Evolutionary conservation across 331 rosid genomes (phyloP), one percentile per base, ranked within the genome.

Genomic region (Quercus phellos): DNA sequence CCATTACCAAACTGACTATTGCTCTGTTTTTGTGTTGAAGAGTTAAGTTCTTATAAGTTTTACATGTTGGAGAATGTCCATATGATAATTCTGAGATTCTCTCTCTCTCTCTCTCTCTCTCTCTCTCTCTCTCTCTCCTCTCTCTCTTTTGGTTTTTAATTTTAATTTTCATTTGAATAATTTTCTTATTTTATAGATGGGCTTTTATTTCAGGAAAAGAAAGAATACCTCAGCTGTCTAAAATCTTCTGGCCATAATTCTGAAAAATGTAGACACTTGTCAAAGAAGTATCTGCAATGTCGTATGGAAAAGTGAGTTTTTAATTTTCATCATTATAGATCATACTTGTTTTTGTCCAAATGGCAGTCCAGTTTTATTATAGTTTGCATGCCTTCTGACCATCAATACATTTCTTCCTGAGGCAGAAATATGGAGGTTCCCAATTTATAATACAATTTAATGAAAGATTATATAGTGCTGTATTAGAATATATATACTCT

Each of bases 241-340:
- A 94, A 94, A 80, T 77, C 92, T 72, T 88, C 83, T 1, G 85
- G 85, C 8, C 94, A 89, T 82, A 86, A 79, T 76, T 94, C 97
- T 81, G 96, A 94, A 56, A 88, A 84, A 79, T 94, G 97, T 80
- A 90, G 96, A 66, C 74, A 75, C 17, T 90, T 94, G 85, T 92
- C 98, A 0, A 94, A 92, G 83, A 88, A 83, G 78, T 94, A 94
- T 79, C 83, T 94, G 51, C 81, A 89, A 68, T 94, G 98, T 75
- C 98, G 93, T 14, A 94, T 92, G 98, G 89, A 90, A 64, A 94
- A 90, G 98, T 92, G 71, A 89, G 97, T 85, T 32, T 72, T 21
- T 54, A 68, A 64, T 30, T 75, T 78, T 26, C 38, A 75, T 18
- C 24, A 56, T 30, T 75, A 11, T 17, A 26, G 5, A 30, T 51